These are phyloP conservation scores for Dimocarpus longan DNA, from an alignment of 345 rosid genomes.

Conservation along the genomic window DNA sequence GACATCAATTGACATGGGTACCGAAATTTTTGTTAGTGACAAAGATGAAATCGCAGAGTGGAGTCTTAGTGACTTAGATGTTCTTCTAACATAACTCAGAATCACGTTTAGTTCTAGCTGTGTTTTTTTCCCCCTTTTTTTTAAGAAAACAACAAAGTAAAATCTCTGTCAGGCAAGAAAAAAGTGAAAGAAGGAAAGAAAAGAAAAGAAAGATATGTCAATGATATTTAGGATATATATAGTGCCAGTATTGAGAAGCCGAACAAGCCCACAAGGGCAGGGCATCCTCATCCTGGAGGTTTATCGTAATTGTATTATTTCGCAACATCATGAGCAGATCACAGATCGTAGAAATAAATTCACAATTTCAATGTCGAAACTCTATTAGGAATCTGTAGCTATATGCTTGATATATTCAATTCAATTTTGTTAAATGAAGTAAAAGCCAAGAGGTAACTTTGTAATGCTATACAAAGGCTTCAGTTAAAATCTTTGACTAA, in stretches of 20 bases:
- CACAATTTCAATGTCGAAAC: not conserved
- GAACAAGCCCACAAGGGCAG: conserved; percentile 11
- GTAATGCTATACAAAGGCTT: not conserved
- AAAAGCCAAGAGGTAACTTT: no score
- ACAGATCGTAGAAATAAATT: not conserved
- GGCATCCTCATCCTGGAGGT: conserved; percentile 8
- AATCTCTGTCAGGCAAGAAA: not conserved
- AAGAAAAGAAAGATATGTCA: not conserved
- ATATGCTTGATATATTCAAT: no score
- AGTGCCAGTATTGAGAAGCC: conserved; percentile 11
- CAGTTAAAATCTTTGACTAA: not conserved
- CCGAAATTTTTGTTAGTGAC: conserved; percentile 52
- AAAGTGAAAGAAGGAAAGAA: not conserved
- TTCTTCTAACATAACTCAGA: conserved; percentile 32
- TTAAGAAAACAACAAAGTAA: not conserved
- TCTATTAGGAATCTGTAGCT: not conserved
- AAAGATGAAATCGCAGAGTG: conserved; percentile 62
- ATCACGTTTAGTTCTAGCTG: not conserved
- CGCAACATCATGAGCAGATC: not conserved
- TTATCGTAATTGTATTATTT: not conserved
- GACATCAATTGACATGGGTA: conserved; percentile 68
- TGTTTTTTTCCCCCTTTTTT: not conserved
- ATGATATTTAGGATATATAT: not conserved
- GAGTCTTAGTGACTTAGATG: conserved; percentile 59
- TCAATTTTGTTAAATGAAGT: not conserved